Evolutionary conservation across 2,329 filamentous ascomycete genomes (phyloP).

Genomic region (Chalaropsis thielavioides): DNA sequence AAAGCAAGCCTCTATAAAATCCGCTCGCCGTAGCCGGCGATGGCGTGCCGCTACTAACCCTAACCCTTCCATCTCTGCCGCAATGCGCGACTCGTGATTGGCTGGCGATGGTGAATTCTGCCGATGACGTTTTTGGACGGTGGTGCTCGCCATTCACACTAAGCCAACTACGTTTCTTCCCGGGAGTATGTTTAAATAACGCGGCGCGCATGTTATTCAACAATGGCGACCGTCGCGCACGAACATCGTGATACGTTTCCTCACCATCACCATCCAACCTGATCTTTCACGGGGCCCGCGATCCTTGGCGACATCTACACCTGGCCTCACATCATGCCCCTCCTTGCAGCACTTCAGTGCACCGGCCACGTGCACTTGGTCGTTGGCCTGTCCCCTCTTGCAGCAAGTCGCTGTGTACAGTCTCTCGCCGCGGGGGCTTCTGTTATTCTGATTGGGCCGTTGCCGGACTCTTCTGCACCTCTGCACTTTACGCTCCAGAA

Average conservation of each 20-base stretch:
- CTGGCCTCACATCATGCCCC: slow-evolving; percentile 19
- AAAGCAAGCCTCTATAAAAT: too few relatives aligned
- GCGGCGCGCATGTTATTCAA: background rate
- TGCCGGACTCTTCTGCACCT: slow-evolving; percentile 40
- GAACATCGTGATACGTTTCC: too few relatives aligned
- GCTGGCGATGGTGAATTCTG: background rate
- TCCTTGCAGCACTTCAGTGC: slow-evolving; percentile 61
- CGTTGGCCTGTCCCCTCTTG: slow-evolving; percentile 72
- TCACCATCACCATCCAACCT: too few relatives aligned
- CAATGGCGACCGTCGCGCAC: background rate
- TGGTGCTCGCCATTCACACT: slow-evolving; percentile 9
- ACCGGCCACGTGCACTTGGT: slow-evolving; percentile 65
- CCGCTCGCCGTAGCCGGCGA: background rate
- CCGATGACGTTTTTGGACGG: slow-evolving; percentile 12
- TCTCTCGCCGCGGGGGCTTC: slow-evolving; percentile 69
- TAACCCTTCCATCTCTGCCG: background rate
- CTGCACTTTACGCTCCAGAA: slow-evolving; percentile 45
- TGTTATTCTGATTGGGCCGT: slow-evolving; percentile 56
- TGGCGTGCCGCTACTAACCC: slow-evolving; percentile 6
- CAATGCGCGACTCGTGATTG: slow-evolving; percentile 11
- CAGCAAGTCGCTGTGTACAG: slow-evolving; percentile 66
- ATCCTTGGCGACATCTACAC: too few relatives aligned
- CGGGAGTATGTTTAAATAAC: background rate
- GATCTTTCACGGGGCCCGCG: too few relatives aligned
- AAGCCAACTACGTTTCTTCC: background rate